Conservation (phyloP, 116 monocot genomes). For the Posidonia oceanica region DNA sequence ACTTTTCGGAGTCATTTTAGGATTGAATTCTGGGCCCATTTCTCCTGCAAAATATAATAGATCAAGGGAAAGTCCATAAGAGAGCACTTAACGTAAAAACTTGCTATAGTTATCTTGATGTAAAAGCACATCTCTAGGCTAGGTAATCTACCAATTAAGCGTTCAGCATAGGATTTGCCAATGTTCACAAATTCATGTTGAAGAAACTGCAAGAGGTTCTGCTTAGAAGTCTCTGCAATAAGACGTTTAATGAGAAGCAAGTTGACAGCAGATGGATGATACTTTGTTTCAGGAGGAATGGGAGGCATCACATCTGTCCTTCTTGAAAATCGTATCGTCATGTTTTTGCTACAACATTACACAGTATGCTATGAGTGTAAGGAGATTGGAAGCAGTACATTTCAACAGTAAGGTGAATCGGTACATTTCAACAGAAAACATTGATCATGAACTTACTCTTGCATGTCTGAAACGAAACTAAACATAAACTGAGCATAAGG, state of each 20-base stretch:
- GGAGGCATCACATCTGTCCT: conserved; percentile 98
- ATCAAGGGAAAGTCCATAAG: conserved; percentile 2
- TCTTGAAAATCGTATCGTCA: conserved; percentile 70
- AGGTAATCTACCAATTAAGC: conserved; percentile 71
- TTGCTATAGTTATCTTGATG: background rate
- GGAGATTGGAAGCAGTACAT: background rate
- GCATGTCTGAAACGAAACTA: conserved; percentile 57
- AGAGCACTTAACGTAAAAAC: background rate
- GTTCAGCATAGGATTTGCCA: conserved; percentile 75
- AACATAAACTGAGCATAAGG: conserved; percentile 94
- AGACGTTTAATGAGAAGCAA: conserved; percentile 90
- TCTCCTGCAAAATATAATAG: conserved; percentile 40
- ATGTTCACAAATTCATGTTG: conserved; percentile 99
- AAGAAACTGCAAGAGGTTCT: conserved; percentile 87
- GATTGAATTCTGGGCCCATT: conserved; percentile 94
- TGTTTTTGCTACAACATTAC: conserved; percentile 50
- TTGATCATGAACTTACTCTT: conserved; percentile 52
- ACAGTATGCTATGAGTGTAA: conserved; percentile 11
- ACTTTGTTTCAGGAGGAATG: conserved; percentile 89
- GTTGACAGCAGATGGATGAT: conserved; percentile 99
- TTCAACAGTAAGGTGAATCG: background rate
- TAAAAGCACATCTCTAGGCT: too few relatives aligned
- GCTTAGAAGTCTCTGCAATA: conserved; percentile 83
- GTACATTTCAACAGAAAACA: background rate
- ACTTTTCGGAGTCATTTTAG: conserved; percentile 74